Conservation (phyloP, 345 rosid genomes). For the Bretschneidera sinensis region DNA sequence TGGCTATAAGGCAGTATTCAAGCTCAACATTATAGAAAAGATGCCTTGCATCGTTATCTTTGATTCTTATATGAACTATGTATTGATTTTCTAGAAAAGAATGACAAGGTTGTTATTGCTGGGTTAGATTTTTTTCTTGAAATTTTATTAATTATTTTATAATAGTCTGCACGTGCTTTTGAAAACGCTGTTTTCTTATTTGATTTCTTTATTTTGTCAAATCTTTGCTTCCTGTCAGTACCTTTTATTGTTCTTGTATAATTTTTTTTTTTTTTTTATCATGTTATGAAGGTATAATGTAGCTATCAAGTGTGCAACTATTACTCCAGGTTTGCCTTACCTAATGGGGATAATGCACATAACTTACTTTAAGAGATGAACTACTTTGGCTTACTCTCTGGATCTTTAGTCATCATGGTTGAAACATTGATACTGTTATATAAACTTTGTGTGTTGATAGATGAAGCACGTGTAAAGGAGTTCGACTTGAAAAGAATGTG, state of each 20-base stretch:
- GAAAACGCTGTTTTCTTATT: neutral
- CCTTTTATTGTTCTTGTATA: neutral
- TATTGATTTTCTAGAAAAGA: too few species aligned
- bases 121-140: neutral
- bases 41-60: too few species aligned
- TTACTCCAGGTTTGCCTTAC: constrained; percentile 46
- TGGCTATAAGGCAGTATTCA: too few species aligned
- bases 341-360: neutral
- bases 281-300: constrained; percentile 38
- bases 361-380: neutral
- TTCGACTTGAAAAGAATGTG: constrained; percentile 81
- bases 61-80: too few species aligned
- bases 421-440: neutral
- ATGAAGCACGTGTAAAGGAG: constrained; percentile 83
- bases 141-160: neutral
- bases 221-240: neutral
- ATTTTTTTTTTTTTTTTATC: constrained; percentile 2
- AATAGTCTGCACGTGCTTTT: neutral
- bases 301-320: constrained; percentile 63
- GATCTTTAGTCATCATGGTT: neutral
- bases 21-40: too few species aligned
- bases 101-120: too few species aligned
- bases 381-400: constrained; percentile 6
- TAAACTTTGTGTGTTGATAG: constrained; percentile 29
- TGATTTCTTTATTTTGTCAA: neutral